Conservation (phyloP, 2,329 filamentous ascomycete genomes). For the Chlorencoelia australis region DNA sequence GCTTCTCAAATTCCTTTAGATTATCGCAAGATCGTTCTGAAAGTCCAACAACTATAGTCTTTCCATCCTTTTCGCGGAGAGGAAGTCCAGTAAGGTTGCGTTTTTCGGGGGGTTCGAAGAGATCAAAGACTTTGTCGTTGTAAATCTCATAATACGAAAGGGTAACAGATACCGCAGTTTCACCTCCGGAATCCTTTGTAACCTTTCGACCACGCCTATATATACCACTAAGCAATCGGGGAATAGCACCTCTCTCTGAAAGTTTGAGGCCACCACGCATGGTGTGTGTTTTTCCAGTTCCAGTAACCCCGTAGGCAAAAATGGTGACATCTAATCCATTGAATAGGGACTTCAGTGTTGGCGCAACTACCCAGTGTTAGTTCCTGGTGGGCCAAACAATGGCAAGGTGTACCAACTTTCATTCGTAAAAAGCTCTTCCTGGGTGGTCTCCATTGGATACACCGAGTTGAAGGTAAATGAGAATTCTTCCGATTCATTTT, state of each 20-base stretch:
- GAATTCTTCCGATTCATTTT: slow-evolving; percentile 84
- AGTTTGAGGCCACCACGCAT: slow-evolving; percentile 87
- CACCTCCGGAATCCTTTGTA: slow-evolving; percentile 63
- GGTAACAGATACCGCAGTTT: slow-evolving; percentile 61
- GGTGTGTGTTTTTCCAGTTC: slow-evolving; percentile 90
- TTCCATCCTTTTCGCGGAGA: slow-evolving; percentile 75
- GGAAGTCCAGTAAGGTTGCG: slow-evolving; percentile 65
- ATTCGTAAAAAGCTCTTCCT: slow-evolving; percentile 79
- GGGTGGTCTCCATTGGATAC: slow-evolving; percentile 69
- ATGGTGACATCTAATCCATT: slow-evolving; percentile 80
- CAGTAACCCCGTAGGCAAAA: slow-evolving; percentile 88
- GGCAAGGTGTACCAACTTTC: slow-evolving; percentile 57
- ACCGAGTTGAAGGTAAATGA: slow-evolving; percentile 93
- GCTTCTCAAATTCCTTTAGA: slow-evolving; percentile 77
- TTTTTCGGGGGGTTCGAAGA: slow-evolving; percentile 82
- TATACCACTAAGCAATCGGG: slow-evolving; percentile 72
- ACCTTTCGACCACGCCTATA: slow-evolving; percentile 81
- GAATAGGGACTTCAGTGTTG: slow-evolving; percentile 86
- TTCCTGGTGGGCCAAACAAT: background rate
- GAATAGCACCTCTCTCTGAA: slow-evolving; percentile 79
- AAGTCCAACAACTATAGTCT: slow-evolving; percentile 77
- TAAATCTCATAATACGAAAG: slow-evolving; percentile 96
- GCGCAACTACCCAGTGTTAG: slow-evolving; percentile 72
- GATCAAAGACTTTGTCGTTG: slow-evolving; percentile 88
- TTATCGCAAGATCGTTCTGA: slow-evolving; percentile 74